A percentile compares a stretch with the other conserved stretches of the same genome.
Evolutionary conservation across 495 filamentous ascomycete species (phyloP).

Genomic region (Hyphodiscus hymeniophilus): DNA sequence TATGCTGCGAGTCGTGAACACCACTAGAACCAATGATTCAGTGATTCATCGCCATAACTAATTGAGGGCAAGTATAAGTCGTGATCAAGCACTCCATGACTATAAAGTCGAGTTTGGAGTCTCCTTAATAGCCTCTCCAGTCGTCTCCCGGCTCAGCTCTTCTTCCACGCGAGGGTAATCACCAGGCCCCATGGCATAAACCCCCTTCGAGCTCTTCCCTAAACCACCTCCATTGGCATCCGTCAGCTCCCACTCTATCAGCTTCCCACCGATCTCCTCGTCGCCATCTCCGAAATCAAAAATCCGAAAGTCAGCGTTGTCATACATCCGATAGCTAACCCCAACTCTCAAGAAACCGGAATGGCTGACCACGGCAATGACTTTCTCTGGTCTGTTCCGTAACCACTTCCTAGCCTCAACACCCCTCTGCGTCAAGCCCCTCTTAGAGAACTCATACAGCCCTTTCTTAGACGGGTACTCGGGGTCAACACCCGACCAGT

Average conservation of each 20-base stretch:
- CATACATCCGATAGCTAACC: conserved; percentile 38
- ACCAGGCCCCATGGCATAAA: conserved; percentile 3
- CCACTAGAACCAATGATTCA: no score
- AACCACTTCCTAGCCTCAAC: conserved; percentile 38
- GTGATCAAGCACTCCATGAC: neutral
- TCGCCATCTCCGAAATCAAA: conserved; percentile 43
- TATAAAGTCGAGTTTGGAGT: conserved; percentile 5
- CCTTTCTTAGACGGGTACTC: conserved; percentile 49
- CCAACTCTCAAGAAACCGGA: conserved; percentile 45
- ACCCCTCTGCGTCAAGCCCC: conserved; percentile 40
- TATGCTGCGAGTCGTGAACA: no score
- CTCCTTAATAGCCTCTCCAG: conserved; percentile 11
- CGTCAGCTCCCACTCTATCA: conserved; percentile 36
- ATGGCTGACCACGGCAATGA: conserved; percentile 52
- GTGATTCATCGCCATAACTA: no score
- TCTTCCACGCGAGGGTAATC: conserved; percentile 10
- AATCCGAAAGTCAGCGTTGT: conserved; percentile 54
- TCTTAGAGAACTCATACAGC: conserved; percentile 39
- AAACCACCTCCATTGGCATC: conserved; percentile 21
- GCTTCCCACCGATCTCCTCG: conserved; percentile 23
- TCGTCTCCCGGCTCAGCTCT: neutral
- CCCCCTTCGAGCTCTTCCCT: conserved; percentile 10
- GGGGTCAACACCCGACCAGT: conserved; percentile 45
- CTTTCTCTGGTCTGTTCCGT: conserved; percentile 45
- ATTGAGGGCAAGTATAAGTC: no score